Percentiles rank a stretch among this genome's conserved stretches.
Conservation (phyloP, 768 basidiomycete genomes). For the Pisolithus orientalis region DNA sequence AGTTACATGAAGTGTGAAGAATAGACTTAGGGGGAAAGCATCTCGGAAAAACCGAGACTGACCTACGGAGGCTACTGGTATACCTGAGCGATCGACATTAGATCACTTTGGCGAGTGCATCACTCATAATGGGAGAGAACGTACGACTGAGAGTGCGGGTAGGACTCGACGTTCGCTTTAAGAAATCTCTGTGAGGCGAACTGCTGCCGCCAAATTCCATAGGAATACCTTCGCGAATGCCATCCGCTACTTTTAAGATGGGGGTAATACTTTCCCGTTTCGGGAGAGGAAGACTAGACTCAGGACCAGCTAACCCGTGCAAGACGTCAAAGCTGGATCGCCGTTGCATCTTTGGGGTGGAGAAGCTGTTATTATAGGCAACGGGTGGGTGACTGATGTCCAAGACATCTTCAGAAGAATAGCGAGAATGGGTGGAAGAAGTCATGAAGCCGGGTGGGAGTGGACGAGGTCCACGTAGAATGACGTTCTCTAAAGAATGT, state of each 20-base stretch:
- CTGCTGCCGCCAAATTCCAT: conserved; percentile 41
- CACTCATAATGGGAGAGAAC: conserved; percentile 29
- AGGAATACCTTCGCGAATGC: conserved; percentile 73
- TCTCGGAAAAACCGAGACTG: conserved; percentile 25
- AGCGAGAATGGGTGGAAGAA: conserved; percentile 33
- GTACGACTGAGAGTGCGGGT: conserved; percentile 75
- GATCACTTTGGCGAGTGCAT: not conserved
- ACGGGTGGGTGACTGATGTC: conserved; percentile 27
- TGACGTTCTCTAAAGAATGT: conserved; percentile 58
- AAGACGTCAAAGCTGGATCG: conserved; percentile 71
- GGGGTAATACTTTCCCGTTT: conserved; percentile 40
- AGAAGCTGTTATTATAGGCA: conserved; percentile 26
- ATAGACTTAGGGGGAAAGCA: conserved; percentile 6
- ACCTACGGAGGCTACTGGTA: conserved; percentile 77
- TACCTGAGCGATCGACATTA: conserved; percentile 38
- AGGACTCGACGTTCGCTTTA: conserved; percentile 62
- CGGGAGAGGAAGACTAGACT: conserved; percentile 69
- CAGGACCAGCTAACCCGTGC: conserved; percentile 66
- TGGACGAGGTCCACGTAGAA: conserved; percentile 64
- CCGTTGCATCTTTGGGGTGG: conserved; percentile 47
- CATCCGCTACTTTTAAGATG: conserved; percentile 38
- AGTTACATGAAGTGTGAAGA: conserved; percentile 15
- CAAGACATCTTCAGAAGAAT: conserved; percentile 28
- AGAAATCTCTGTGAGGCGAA: conserved; percentile 30
- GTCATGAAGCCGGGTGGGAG: conserved; percentile 36